These are phyloP conservation scores for Forsythia suspensa DNA, from an alignment of 257 asterid species.

Conservation along the genomic window DNA sequence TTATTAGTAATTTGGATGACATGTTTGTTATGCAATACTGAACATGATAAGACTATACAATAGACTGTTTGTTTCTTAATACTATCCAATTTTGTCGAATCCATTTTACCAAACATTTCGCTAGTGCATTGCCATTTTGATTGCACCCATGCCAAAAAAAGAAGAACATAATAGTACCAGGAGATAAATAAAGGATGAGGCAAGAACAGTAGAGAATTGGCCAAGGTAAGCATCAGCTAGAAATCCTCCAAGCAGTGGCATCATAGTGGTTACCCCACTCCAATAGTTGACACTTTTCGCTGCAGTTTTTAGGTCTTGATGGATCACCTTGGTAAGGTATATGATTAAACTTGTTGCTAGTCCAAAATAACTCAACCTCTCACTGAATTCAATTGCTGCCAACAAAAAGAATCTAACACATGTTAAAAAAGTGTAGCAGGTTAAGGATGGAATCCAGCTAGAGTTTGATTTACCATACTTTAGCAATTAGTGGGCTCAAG, in stretches of 20 bases:
- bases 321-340: slow-evolving; percentile 74
- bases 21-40: not conserved
- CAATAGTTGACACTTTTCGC: slow-evolving; percentile 75
- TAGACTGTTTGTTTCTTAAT: not conserved
- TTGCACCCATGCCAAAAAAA: no score
- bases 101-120: not conserved
- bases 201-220: slow-evolving; percentile 72
- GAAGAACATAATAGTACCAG: slow-evolving; percentile 35
- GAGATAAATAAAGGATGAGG: slow-evolving; percentile 61
- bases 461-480: slow-evolving; percentile 1
- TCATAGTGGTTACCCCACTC: slow-evolving; percentile 79
- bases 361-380: slow-evolving; percentile 86
- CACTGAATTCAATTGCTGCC: slow-evolving; percentile 81
- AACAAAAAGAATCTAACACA: not conserved
- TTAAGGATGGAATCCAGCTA: slow-evolving; percentile 6
- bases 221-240: slow-evolving; percentile 87
- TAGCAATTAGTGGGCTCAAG: not conserved
- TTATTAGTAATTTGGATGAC: not conserved
- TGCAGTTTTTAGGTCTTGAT: slow-evolving; percentile 73
- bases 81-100: not conserved
- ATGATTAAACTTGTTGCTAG: slow-evolving; percentile 74
- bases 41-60: no score
- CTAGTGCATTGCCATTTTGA: no score
- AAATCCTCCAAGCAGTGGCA: slow-evolving; percentile 90
- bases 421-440: not conserved